Base-by-base conservation (phyloP, 2,329 filamentous ascomycete species). In the Colletotrichum sp. region DNA sequence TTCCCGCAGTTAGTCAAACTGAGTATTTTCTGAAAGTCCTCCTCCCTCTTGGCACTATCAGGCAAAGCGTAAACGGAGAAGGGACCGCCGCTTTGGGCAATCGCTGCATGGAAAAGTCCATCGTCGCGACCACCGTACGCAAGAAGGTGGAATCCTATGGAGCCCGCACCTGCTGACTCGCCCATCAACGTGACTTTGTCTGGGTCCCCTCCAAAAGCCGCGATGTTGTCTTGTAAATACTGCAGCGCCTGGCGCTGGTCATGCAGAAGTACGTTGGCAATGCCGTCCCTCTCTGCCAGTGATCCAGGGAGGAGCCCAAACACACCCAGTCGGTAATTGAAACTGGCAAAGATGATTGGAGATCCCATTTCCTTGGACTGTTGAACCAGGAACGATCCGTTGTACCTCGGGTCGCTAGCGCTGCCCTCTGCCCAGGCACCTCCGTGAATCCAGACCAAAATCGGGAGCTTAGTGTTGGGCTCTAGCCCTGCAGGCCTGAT, bases 311-410 rank as follows among this genome's bases (percentile, higher is more conserved):
- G 77, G 77, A 90, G 88, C 1, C 89, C 86, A 78, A 86, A 87
- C 3, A 85, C 85, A 12, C 83, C 83, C 15, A 87, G 80, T 34
- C 88, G 84, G 77, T 89, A 89, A 78, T 89, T 88, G 70, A 90
- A 78, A 12, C 82, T 84, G 18, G 89, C 86, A 0, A 80, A 87
- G 30, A 90, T 84, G 71, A 90, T 85, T 0, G 87, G 87, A 65
- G 86, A 85, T 67, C 85, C 85, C 18, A 86, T 86, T 5, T 81
- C 76, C 32, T 86, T 82, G 28, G 86, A 84, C 75, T 86, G 85
- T 15, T 86, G 79, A 1, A 93, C 89, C 65, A 93, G 88, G 74
- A 88, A 90, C 16, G 89, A 90, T 74, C 92, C 84, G 79, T 93
- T 93, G 81, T 93, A 93, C 28, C 90, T 85, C 24, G 85, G 80